These are phyloP conservation scores for Artemisia argyi DNA, from an alignment of 129 eudicot genomes.

Conservation along the genomic window DNA sequence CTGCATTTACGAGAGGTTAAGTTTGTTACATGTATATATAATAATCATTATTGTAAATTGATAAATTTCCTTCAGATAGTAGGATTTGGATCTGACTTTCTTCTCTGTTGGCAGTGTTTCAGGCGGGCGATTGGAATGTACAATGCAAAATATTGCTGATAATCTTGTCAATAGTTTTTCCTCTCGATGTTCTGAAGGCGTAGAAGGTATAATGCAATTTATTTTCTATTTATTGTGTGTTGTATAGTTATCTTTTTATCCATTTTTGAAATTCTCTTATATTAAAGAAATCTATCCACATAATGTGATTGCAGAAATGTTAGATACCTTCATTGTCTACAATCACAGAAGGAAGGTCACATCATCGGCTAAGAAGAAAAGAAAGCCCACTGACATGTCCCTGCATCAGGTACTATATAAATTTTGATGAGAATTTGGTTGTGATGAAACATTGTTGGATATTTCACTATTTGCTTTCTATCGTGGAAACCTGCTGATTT, in stretches of 20 bases:
- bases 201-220: conserved; percentile 51
- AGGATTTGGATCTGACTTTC: too few relatives aligned
- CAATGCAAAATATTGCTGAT: conserved; percentile 99
- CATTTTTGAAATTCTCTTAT: conserved; percentile 9
- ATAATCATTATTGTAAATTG: too few relatives aligned
- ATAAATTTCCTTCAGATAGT: too few relatives aligned
- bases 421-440: conserved; percentile 13
- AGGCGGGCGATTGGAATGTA: conserved; percentile 35
- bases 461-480: conserved; percentile 2
- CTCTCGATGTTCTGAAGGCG: conserved; percentile 63
- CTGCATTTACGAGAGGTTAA: too few relatives aligned
- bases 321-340: conserved; percentile 91
- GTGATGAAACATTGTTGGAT: conserved; percentile 11
- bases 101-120: too few relatives aligned
- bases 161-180: conserved; percentile 62
- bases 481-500: conserved; percentile 9
- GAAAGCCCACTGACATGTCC: conserved; percentile 69
- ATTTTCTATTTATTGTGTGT: not conserved
- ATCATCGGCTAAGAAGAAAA: conserved; percentile 94
- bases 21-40: not conserved
- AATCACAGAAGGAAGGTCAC: conserved; percentile 94
- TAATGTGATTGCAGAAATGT: conserved; percentile 49
- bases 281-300: conserved; percentile 12
- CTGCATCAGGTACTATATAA: conserved; percentile 70
- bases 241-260: not conserved